These are phyloP conservation scores for Erodium chrysanthum DNA, from an alignment of 441 rosid species.

Conservation along the genomic window DNA sequence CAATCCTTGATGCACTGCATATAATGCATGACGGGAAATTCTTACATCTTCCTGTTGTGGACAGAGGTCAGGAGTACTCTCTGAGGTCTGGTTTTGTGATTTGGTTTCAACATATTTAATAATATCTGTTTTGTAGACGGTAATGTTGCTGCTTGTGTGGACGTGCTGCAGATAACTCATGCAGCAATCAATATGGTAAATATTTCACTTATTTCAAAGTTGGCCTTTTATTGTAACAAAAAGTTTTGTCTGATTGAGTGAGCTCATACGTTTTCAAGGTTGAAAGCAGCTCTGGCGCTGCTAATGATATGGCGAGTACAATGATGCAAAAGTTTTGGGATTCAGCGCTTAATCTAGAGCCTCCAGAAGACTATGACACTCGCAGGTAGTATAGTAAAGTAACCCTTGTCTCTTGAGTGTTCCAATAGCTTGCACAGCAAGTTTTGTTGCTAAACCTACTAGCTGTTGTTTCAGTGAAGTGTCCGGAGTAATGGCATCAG, in stretches of 20 bases:
- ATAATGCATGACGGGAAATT: conserved; percentile 91
- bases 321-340: conserved; percentile 99
- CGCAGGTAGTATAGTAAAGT: conserved; percentile 55
- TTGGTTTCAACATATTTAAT: neutral
- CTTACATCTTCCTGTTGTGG: conserved; percentile 86
- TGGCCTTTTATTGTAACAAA: neutral
- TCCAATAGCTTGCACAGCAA: conserved; percentile 10
- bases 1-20: conserved; percentile 89
- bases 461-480: conserved; percentile 47
- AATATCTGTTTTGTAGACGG: conserved; percentile 44
- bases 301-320: conserved; percentile 58
- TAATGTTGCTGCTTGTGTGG: conserved; percentile 66
- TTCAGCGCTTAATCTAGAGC: conserved; percentile 77
- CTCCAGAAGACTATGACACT: conserved; percentile 56
- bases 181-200: conserved; percentile 91
- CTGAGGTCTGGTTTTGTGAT: neutral
- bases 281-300: conserved; percentile 60
- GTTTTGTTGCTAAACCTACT: conserved; percentile 20
- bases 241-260: neutral
- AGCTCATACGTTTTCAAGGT: conserved; percentile 36
- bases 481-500: conserved; percentile 62
- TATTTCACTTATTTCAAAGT: neutral
- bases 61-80: conserved; percentile 46
- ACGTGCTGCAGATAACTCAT: conserved; percentile 75
- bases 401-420: conserved; percentile 2